phyloP scores from a whole-genome alignment of 129 eudicot genomes.

The Lactuca saligna region DNA sequence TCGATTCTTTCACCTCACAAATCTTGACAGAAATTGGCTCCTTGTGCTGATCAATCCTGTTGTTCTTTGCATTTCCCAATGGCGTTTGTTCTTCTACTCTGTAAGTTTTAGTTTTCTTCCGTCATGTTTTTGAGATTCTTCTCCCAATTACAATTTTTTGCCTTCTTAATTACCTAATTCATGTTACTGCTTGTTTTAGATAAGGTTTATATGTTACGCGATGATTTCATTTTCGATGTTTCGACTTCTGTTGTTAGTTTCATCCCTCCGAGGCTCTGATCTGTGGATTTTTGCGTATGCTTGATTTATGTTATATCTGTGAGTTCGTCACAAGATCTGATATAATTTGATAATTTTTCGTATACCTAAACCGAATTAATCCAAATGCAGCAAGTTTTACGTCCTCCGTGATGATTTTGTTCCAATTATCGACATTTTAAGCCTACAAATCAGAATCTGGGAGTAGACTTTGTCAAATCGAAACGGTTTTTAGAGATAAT shows the following conservation, averaged over 20 bases:
- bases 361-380: not conserved
- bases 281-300: slow-evolving; percentile 21
- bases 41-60: slow-evolving; percentile 2
- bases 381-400: slow-evolving; percentile 16
- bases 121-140: not conserved
- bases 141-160: not conserved
- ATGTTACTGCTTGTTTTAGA: slow-evolving; percentile 16
- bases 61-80: slow-evolving; percentile 18
- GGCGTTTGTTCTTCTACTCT: slow-evolving; percentile 27
- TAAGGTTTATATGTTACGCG: not conserved
- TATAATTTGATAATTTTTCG: slow-evolving; percentile 1
- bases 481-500: slow-evolving; percentile 7
- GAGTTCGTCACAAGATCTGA: slow-evolving; percentile 23
- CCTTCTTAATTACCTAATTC: slow-evolving; percentile 17
- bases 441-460: slow-evolving; percentile 7
- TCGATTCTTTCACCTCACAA: slow-evolving; percentile 3
- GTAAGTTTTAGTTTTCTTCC: slow-evolving; percentile 15
- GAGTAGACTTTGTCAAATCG: not conserved
- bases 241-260: slow-evolving; percentile 6
- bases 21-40: slow-evolving; percentile 1
- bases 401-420: slow-evolving; percentile 1
- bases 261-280: slow-evolving; percentile 8
- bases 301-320: slow-evolving; percentile 10
- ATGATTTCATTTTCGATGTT: slow-evolving; percentile 8
- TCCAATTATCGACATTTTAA: not conserved